Conservation (phyloP, 768 basidiomycete species). For the Phallus indusiatus region DNA sequence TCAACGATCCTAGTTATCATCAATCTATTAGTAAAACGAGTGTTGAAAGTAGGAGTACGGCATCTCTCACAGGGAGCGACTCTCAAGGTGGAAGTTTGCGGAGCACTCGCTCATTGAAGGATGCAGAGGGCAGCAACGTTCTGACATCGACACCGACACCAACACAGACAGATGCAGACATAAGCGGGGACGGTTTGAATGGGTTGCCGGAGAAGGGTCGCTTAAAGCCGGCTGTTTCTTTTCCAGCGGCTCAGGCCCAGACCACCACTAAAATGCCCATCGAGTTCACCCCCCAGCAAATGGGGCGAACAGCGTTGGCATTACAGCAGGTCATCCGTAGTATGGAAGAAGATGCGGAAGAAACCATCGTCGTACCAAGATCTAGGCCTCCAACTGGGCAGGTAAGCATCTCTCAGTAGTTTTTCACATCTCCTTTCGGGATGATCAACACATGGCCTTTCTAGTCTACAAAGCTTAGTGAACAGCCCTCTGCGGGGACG, state of each 20-base stretch:
- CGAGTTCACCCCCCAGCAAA: conserved; percentile 38
- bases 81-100: conserved; percentile 7
- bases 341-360: conserved; percentile 55
- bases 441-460: background rate
- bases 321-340: conserved; percentile 69
- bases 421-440: background rate
- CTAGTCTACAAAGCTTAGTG: conserved; percentile 1
- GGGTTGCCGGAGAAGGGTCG: background rate
- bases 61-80: conserved; percentile 6
- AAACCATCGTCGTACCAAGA: conserved; percentile 12
- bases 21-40: conserved; percentile 41
- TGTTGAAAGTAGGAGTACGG: conserved; percentile 24
- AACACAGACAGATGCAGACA: background rate
- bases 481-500: conserved; percentile 4
- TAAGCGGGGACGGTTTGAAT: background rate
- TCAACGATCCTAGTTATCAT: conserved; percentile 66
- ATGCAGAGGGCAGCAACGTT: background rate
- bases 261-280: conserved; percentile 33
- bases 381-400: conserved; percentile 6
- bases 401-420: background rate
- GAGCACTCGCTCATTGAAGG: conserved; percentile 1
- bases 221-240: background rate
- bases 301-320: conserved; percentile 63
- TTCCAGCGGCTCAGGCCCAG: background rate
- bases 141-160: background rate